Evolutionary conservation across 306 rosid species (phyloP), one percentile per base, ranked within the genome.

Genomic region (Fragaria iinumae): DNA sequence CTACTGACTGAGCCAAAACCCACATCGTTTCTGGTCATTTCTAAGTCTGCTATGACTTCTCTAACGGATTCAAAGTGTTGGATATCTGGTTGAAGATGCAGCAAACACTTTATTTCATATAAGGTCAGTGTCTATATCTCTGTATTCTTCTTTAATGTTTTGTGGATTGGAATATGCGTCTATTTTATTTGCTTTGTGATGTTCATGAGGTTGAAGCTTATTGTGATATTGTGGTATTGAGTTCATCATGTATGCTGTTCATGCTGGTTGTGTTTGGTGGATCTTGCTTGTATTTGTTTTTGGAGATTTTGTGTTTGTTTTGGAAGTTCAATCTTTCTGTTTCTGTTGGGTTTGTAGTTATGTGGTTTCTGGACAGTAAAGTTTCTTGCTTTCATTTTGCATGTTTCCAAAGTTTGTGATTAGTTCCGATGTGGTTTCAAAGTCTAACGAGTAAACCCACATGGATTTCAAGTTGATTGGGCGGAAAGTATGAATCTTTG

Each of bases 51-150:
- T 66, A 70, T 82, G 75, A 63, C 71, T 39, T 50, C 74, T 85
- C 79, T 69, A 69, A 62, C 81, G 64, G 90, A 83, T 91, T 89
- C 77, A 72, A 65, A 82, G 82, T 68, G 48, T 76, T 71, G 82
- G 78, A 79, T 55, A 75, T 78, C 75, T 59, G 73, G 78, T 69
- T 86, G 50, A 76, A 84, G 81, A 83, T 80, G 79, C 82, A 82
- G 32, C 67, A 18, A 50, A 32, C 75, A 63, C 63, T 82, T 80
- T 71, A 6, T 36, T 36, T 78, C 88, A 36, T 82, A 69, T 38
- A 78, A 68, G 92, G 93, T 89, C 21, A 73, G 92, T 83, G 56
- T 74, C 70, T 32, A 49, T 65, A 71, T 80, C 62, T 79, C 73
- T 32, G 36, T 82, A 17, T 47, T 20, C 74, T 44, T 44, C 48